Evolutionary conservation across 306 rosid species (phyloP).

Genomic region (Crotalaria pallida): DNA sequence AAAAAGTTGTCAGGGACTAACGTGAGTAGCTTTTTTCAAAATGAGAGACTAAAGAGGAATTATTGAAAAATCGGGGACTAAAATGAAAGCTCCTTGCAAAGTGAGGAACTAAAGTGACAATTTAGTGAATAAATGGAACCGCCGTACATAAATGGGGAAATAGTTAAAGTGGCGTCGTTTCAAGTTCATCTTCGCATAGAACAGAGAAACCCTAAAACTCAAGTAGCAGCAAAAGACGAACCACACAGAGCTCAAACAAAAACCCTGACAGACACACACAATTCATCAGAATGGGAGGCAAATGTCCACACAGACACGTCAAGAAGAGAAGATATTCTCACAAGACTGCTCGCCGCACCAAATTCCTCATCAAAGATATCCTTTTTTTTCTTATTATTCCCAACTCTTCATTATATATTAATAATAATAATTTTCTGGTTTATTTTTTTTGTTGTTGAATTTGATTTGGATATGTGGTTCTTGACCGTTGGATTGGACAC

Average conservation of each 20-base stretch:
- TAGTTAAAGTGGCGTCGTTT: slow-evolving; percentile 6
- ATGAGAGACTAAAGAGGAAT: too few species aligned
- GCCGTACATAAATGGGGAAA: too few species aligned
- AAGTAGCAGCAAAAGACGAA: neutral
- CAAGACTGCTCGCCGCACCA: slow-evolving; percentile 66
- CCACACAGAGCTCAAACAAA: neutral
- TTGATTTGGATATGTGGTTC: slow-evolving; percentile 13
- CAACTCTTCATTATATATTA: too few species aligned
- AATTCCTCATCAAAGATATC: slow-evolving; percentile 74
- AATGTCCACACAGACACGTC: slow-evolving; percentile 85
- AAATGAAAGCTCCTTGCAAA: too few species aligned
- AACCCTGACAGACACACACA: slow-evolving; percentile 4
- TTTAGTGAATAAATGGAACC: too few species aligned
- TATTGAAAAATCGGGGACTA: too few species aligned
- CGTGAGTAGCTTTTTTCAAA: too few species aligned
- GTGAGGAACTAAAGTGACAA: too few species aligned
- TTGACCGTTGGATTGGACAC: slow-evolving; percentile 44
- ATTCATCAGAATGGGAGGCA: slow-evolving; percentile 95
- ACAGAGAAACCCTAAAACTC: slow-evolving; percentile 27
- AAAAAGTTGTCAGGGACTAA: too few species aligned
- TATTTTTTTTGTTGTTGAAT: neutral
- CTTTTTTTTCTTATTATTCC: slow-evolving; percentile 27
- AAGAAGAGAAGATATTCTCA: slow-evolving; percentile 82
- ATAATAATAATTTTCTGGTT: too few species aligned
- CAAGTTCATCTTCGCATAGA: neutral